Base-by-base conservation (phyloP, 208 protist genomes). In the Leishmania amazonensis region DNA sequence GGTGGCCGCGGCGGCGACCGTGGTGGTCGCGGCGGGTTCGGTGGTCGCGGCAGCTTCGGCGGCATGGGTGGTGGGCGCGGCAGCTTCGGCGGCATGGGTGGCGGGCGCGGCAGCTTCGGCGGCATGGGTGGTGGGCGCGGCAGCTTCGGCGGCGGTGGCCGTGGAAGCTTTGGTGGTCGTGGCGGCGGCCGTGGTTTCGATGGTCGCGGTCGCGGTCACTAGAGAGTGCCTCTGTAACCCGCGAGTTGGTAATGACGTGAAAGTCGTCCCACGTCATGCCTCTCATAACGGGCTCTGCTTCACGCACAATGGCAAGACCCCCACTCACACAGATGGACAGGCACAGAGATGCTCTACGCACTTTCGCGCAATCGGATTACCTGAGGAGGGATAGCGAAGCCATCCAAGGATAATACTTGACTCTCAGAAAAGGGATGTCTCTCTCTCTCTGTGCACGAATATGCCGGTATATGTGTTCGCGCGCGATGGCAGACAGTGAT, bases 31-130 rank as follows among this genome's bases (percentile, higher is more conserved):
- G 64, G 84, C 45, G 90, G 90, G 75, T 81, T 87, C 42, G 79
- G 84, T 57, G 85, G 85, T 40, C 73, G 80, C 77, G 73, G 77
- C 40, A 79, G 83, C 67, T 85, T 85, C n/a, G 86, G 90, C 65
- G 91, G 91, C n/a, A 78, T 82, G 17, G 81, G 84, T 57, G 80
- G 84, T 51, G 90, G 91, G 31, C 81, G 83, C 53, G 75, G 77
- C 51, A 87, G 90, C 62, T 89, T 89, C 58, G 87, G 77, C 51
- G 86, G 90, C 62, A 88, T 89, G 53, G 87, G 76, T 67, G 45
- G 85, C 13, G 67, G 67, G 13, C 67, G 67, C 17, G 77, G 73
- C 21, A 53, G 78, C 42, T 73, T 73, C 62, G 62, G 62, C 0
- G 68, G 68, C 70, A 45, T 45, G 42, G 73, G 77, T 49, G 85